Conservation (phyloP, 441 rosid genomes). For the Erodium texanum region DNA sequence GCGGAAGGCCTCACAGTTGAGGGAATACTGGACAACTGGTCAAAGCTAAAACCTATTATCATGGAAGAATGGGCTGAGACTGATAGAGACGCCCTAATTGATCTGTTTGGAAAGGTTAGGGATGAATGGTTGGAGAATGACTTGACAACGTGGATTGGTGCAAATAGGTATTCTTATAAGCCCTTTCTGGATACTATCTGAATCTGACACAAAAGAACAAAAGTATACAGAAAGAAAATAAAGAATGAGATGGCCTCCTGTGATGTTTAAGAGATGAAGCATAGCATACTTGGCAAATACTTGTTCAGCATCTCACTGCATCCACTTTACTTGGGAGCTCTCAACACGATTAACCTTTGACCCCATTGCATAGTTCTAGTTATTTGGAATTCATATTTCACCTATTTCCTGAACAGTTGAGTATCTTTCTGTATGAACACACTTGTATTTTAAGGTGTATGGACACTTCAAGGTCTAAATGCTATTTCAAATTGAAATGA, state of each 20-base stretch:
- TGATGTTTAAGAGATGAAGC: not conserved
- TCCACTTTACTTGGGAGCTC: not conserved
- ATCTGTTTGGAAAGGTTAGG: slow-evolving; percentile 79
- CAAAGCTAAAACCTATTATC: slow-evolving; percentile 59
- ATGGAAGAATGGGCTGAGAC: slow-evolving; percentile 79
- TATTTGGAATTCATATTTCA: not conserved
- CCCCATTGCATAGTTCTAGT: not conserved
- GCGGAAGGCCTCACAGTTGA: slow-evolving; percentile 65
- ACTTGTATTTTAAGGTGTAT: too few relatives aligned
- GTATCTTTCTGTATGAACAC: not conserved
- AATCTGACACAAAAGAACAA: not conserved
- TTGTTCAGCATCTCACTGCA: not conserved
- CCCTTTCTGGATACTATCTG: slow-evolving; percentile 7
- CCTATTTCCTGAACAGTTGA: not conserved
- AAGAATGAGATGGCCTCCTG: not conserved
- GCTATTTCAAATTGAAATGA: not conserved
- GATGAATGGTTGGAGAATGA: slow-evolving; percentile 84
- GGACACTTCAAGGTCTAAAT: not conserved
- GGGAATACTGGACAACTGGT: slow-evolving; percentile 67
- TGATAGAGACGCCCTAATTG: slow-evolving; percentile 44
- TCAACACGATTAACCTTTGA: not conserved
- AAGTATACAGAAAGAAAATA: not conserved
- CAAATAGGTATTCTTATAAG: slow-evolving; percentile 55
- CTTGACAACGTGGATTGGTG: slow-evolving; percentile 78
- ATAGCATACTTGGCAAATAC: not conserved